Percentiles rank a stretch among this genome's conserved stretches.
These are phyloP conservation scores for Fagopyrum homotropicum DNA, from an alignment of 148 eudicot genomes.

Conservation along the genomic window DNA sequence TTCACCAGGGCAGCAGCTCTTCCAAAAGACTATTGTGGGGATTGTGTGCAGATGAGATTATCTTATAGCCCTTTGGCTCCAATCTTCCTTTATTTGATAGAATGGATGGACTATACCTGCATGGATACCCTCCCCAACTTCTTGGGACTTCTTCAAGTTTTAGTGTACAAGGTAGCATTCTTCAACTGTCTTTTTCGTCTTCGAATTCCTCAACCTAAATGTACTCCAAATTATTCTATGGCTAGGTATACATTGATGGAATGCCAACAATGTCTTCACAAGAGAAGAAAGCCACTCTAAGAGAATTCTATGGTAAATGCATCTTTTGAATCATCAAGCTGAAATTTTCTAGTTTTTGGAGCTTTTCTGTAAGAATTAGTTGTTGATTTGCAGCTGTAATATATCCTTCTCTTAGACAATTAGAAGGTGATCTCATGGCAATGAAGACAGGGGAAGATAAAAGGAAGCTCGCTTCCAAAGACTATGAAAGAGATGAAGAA, in stretches of 20 bases:
- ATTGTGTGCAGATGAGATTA: slow-evolving; percentile 68
- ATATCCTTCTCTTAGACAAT: slow-evolving; percentile 76
- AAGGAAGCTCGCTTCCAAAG: slow-evolving; percentile 20
- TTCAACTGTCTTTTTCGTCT: background rate
- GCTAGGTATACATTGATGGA: slow-evolving; percentile 68
- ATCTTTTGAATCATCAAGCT: background rate
- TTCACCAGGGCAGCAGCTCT: slow-evolving; percentile 67
- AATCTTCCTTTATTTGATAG: slow-evolving; percentile 52
- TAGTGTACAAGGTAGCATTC: slow-evolving; percentile 49
- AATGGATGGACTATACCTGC: slow-evolving; percentile 87
- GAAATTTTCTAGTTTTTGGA: background rate
- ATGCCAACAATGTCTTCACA: slow-evolving; percentile 59
- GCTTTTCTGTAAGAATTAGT: background rate
- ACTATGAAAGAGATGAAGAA: slow-evolving; percentile 58
- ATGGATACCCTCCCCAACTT: slow-evolving; percentile 54
- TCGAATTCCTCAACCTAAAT: too few relatives aligned
- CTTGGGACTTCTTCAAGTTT: slow-evolving; percentile 69
- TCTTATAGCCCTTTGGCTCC: slow-evolving; percentile 76
- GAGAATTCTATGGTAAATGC: slow-evolving; percentile 66
- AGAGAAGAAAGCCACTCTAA: slow-evolving; percentile 61
- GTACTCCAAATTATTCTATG: background rate
- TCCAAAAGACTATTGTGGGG: slow-evolving; percentile 57
- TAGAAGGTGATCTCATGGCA: slow-evolving; percentile 45
- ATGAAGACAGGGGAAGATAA: slow-evolving; percentile 31
- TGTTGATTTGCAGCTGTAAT: slow-evolving; percentile 47